A percentile compares a stretch with the other conserved stretches of the same genome.
These are phyloP conservation scores for Microsporum canis DNA, from an alignment of 2,329 filamentous ascomycete species.

Conservation along the genomic window DNA sequence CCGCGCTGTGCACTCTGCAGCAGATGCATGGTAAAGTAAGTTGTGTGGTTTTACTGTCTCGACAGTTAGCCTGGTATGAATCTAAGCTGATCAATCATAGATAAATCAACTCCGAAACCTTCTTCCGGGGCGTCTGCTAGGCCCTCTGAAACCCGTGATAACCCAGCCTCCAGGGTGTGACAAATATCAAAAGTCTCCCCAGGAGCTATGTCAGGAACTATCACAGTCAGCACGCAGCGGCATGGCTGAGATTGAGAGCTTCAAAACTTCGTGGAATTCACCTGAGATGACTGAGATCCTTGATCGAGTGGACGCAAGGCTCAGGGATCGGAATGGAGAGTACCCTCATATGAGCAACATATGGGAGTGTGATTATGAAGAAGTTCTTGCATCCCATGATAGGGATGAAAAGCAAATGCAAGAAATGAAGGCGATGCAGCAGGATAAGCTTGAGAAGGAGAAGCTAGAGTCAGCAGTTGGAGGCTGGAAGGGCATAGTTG, in stretches of 20 bases:
- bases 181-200: constrained; percentile 25
- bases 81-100: constrained; percentile 17
- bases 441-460: constrained; percentile 23
- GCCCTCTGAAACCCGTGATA: constrained; percentile 30
- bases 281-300: constrained; percentile 32
- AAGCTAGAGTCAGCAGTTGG: constrained; percentile 21
- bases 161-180: constrained; percentile 21
- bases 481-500: constrained; percentile 26
- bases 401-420: constrained; percentile 21
- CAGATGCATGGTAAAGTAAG: constrained; percentile 25
- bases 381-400: constrained; percentile 23
- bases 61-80: background rate
- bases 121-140: constrained; percentile 31
- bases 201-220: constrained; percentile 26
- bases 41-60: background rate
- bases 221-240: constrained; percentile 26
- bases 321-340: constrained; percentile 28
- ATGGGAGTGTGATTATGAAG: constrained; percentile 34
- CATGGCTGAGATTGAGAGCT: constrained; percentile 27
- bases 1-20: constrained; percentile 32
- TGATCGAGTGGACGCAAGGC: constrained; percentile 26
- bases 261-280: constrained; percentile 32
- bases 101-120: constrained; percentile 34
- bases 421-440: constrained; percentile 18
- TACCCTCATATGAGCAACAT: constrained; percentile 27